A percentile compares a stretch with the other conserved stretches of the same genome.
phyloP scores from a whole-genome alignment of 139 green algal species.

The Tetraselmis chui region DNA sequence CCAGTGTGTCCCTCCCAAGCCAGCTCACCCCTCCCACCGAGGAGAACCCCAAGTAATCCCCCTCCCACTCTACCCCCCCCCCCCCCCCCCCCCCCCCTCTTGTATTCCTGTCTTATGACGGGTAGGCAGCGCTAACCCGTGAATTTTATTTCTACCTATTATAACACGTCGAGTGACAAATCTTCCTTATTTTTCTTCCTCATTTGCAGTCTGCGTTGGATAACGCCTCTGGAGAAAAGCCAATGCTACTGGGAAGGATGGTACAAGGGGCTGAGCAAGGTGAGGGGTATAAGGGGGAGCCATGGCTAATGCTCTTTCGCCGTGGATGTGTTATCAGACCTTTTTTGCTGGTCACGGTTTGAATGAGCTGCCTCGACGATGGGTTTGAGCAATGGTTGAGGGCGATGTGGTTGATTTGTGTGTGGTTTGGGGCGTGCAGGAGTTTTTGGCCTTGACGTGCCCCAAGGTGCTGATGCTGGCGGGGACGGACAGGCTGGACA shows the following conservation, averaged over 20 bases:
- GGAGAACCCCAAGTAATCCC: background rate
- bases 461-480: conserved; percentile 90
- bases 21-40: conserved; percentile 34
- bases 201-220: conserved; percentile 65
- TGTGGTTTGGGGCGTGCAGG: conserved; percentile 5
- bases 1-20: conserved; percentile 56
- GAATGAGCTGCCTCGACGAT: too few relatives aligned
- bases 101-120: too few relatives aligned
- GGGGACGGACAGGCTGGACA: conserved; percentile 88
- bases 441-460: conserved; percentile 53
- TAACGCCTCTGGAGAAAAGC: conserved; percentile 55
- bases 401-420: background rate
- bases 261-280: conserved; percentile 70
- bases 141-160: too few relatives aligned
- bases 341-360: too few relatives aligned
- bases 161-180: too few relatives aligned
- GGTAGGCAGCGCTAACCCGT: too few relatives aligned
- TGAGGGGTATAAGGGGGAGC: too few relatives aligned
- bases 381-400: background rate
- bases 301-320: too few relatives aligned
- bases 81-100: too few relatives aligned
- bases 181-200: too few relatives aligned
- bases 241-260: conserved; percentile 76
- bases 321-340: too few relatives aligned
- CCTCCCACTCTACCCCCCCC: background rate